These are phyloP conservation scores for Nasturtium officinale DNA, from an alignment of 345 rosid genomes.

Conservation along the genomic window DNA sequence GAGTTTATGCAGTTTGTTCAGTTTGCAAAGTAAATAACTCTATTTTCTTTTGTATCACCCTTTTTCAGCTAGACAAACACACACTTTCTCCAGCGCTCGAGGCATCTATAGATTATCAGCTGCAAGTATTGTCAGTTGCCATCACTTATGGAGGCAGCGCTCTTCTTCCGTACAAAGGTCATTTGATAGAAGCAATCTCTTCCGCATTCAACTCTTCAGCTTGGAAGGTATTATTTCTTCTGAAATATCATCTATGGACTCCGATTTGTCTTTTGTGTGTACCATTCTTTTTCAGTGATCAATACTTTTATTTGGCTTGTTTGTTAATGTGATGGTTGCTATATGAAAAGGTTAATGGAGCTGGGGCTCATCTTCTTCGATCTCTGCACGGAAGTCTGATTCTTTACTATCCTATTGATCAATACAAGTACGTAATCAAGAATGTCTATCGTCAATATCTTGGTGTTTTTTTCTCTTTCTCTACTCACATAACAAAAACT, in stretches of 20 bases:
- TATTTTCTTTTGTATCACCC: conserved; percentile 19
- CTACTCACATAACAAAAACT: conserved; percentile 27
- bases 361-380: conserved; percentile 90
- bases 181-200: conserved; percentile 68
- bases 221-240: conserved; percentile 75
- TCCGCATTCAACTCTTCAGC: conserved; percentile 92
- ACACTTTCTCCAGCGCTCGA: conserved; percentile 95
- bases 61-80: conserved; percentile 59
- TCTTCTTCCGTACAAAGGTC: conserved; percentile 75
- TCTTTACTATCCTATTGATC: conserved; percentile 88
- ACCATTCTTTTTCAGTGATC: conserved; percentile 15
- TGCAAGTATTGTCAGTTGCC: conserved; percentile 84
- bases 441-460: conserved; percentile 9
- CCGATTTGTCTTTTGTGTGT: conserved; percentile 10
- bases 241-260: conserved; percentile 21
- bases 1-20: conserved; percentile 22
- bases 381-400: conserved; percentile 87
- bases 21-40: conserved; percentile 22
- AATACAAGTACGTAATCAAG: conserved; percentile 67
- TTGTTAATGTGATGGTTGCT: conserved; percentile 26
- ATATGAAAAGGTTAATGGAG: conserved; percentile 82
- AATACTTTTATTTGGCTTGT: conserved; percentile 15
- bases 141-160: conserved; percentile 88
- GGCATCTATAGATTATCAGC: conserved; percentile 88
- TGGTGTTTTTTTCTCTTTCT: not conserved